Base-by-base conservation (phyloP, 345 rosid species). In the Bruguiera parviflora region DNA sequence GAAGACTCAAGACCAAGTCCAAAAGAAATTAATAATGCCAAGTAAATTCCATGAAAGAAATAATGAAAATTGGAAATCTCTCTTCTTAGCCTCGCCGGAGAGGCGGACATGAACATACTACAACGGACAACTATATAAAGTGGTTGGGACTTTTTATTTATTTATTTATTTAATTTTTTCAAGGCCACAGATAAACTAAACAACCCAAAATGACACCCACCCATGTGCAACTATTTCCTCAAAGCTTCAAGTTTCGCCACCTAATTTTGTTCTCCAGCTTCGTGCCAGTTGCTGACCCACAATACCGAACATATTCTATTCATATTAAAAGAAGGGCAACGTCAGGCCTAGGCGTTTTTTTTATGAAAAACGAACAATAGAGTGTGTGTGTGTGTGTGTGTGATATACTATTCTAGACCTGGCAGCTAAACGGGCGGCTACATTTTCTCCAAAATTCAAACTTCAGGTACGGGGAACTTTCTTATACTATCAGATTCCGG, bases 201-300 rank as follows among this genome's bases (percentile, higher is more conserved):
- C 37, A 53, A 31, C 0, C 20, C 32, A 5, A 57, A 59, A 53
- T 10, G 37, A 47, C 24, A 33, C 65, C 69, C 58, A 72, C 70
- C 28, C 80, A 71, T 52, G 76, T 72, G 76, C 70, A 67, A 21
- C 18, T 47, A 57, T 63, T 58, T 8, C 37, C 66, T 61, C 46
- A 1, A 35, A 3, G 18, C 29, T 29, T 19, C 18, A 29, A 39
- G 9, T 13, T 25, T 9, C 35, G 6, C 25, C 46, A 58, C 63
- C 25, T 68, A 39, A 11, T 28, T 29, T 46, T 5, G 5, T 5
- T 22, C 19, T 10, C n/a, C 6, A 11, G 29, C 24, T 43, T 10
- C 27, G 22, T 65, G 62, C 78, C 66, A 22, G 51, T 24, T 61
- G 59, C 66, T 5, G n/a, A 65, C 6, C 66, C 56, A 69, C 68